phyloP scores from a whole-genome alignment of 495 filamentous ascomycete genomes.

The Annulohypoxylon stygium region DNA sequence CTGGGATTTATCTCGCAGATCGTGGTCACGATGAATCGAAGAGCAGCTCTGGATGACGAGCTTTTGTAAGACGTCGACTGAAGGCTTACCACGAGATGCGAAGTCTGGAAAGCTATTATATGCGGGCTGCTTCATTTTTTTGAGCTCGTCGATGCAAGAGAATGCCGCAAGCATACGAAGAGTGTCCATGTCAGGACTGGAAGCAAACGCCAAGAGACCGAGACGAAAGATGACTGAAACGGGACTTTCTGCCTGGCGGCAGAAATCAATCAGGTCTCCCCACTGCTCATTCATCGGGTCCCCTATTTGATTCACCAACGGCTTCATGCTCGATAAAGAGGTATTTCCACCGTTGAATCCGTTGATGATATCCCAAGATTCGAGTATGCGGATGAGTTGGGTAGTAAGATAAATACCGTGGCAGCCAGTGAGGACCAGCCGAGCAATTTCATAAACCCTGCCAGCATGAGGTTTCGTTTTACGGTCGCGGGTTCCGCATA shows the following conservation, averaged over 20 bases:
- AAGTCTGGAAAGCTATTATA: slow-evolving; percentile 51
- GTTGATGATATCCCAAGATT: slow-evolving; percentile 47
- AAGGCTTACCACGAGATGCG: slow-evolving; percentile 45
- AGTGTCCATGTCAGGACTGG: slow-evolving; percentile 47
- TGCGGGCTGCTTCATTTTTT: slow-evolving; percentile 44
- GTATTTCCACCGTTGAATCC: slow-evolving; percentile 47
- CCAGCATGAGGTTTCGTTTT: slow-evolving; percentile 19
- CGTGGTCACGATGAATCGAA: slow-evolving; percentile 16
- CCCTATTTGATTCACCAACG: slow-evolving; percentile 53
- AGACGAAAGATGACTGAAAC: slow-evolving; percentile 51
- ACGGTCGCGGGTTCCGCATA: slow-evolving; percentile 47
- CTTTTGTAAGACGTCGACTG: slow-evolving; percentile 45
- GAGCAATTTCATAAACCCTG: slow-evolving; percentile 50
- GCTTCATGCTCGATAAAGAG: slow-evolving; percentile 37
- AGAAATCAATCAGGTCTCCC: slow-evolving; percentile 55
- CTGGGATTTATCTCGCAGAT: slow-evolving; percentile 4
- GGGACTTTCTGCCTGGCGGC: slow-evolving; percentile 34
- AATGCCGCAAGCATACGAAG: slow-evolving; percentile 52
- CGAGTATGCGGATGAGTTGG: slow-evolving; percentile 41
- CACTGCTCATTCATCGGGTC: slow-evolving; percentile 53
- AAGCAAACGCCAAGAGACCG: slow-evolving; percentile 39
- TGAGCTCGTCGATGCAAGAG: slow-evolving; percentile 47
- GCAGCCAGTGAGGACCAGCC: slow-evolving; percentile 49
- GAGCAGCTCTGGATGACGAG: slow-evolving; percentile 34
- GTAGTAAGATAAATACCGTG: slow-evolving; percentile 18